Percentiles rank a stretch among this genome's conserved stretches.
These are phyloP conservation scores for Saccharomycopsis sp. DNA, from an alignment of 805 yeast species.

Conservation along the genomic window DNA sequence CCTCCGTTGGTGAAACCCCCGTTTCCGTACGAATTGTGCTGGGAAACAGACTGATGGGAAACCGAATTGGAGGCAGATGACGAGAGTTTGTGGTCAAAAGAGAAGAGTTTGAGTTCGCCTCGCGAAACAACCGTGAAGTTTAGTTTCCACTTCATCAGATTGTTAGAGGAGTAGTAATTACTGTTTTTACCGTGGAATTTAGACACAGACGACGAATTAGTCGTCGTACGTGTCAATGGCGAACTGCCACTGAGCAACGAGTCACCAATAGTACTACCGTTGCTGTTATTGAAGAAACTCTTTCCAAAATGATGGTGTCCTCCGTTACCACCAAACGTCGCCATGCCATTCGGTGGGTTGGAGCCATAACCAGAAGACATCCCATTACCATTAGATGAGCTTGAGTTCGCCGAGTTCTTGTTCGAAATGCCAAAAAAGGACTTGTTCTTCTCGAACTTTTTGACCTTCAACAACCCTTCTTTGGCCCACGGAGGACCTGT, in stretches of 20 bases:
- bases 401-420: background rate
- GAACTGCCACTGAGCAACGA: background rate
- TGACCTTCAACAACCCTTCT: slow-evolving; percentile 53
- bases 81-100: slow-evolving; percentile 32
- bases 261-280: no score
- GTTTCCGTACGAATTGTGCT: no score
- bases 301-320: slow-evolving; percentile 10
- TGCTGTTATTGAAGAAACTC: slow-evolving; percentile 10
- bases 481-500: slow-evolving; percentile 75
- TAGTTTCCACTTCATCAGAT: slow-evolving; percentile 35
- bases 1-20: background rate
- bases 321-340: slow-evolving; percentile 2
- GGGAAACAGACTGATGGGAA: background rate
- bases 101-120: slow-evolving; percentile 55
- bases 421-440: slow-evolving; percentile 13
- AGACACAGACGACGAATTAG: background rate
- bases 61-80: background rate
- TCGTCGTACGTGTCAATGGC: background rate
- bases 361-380: no score
- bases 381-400: no score
- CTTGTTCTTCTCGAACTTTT: slow-evolving; percentile 18
- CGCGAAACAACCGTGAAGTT: slow-evolving; percentile 62
- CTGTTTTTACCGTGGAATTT: background rate
- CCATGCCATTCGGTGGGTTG: background rate
- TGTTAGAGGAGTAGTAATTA: slow-evolving; percentile 1